Evolutionary conservation across 371 early-diverging fungal species (phyloP), one percentile per base, ranked within the genome.

Genomic region (Circinella minor): DNA sequence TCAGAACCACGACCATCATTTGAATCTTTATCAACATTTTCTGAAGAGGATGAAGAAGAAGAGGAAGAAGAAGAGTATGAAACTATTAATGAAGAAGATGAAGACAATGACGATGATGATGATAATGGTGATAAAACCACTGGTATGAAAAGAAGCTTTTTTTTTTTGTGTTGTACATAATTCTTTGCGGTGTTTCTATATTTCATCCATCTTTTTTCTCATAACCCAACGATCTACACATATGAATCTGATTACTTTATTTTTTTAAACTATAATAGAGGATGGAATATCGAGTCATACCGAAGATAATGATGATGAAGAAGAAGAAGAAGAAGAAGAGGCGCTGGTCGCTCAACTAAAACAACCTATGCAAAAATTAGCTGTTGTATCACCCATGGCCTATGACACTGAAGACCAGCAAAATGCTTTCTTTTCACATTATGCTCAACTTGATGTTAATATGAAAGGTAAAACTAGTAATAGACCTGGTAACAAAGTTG

Each of bases 401-500:
- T 69, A 64, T 39, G 69, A 69, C 18, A 64, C 64, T 14, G 69
- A 69, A 36, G 63, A 69, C 10, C 69, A 69, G 37, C 64, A 69
- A 63, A 64, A 63, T 39, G 63, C 39, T 36, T 69, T 69, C 57
- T 69, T 69, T 55, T 69, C 64, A 15, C 69, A 69, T 47, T 63
- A 64, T 49, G 59, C 20, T 5, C 46, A 59, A 27, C 9, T 18
- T 5, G 51, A n/a, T n/a, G n/a, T 8, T n/a, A 61, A 43, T 3
- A 43, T 43, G 43, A 43, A 39, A 3, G 13, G 37, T 37, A n/a
- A 11, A 20, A 9, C 7, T 13, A 15, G 34, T 34, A 61, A 51
- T n/a, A 9, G 15, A 36, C 37, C 36, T 46, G 15, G 36, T 36
- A 47, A 46, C n/a, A 46, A 92, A 64, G 89, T 92, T 4, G 95